Evolutionary conservation across 495 filamentous ascomycete species (phyloP).

Genomic region (Xylaria nigripes): DNA sequence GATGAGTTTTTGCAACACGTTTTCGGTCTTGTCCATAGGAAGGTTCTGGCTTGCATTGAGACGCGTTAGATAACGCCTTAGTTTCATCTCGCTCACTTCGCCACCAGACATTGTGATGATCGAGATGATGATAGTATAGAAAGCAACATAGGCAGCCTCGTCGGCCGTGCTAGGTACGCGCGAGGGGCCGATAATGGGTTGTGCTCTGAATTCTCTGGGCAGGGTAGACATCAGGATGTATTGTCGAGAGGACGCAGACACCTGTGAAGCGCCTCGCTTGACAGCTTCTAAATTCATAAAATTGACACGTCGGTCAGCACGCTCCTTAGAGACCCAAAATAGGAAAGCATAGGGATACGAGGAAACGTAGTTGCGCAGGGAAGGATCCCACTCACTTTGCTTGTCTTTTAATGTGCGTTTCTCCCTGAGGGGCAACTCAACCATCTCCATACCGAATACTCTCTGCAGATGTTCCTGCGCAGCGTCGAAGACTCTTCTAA

Average conservation of each 20-base stretch:
- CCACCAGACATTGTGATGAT: constrained; percentile 63
- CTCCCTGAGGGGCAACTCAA: constrained; percentile 70
- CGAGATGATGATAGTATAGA: constrained; percentile 73
- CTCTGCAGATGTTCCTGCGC: constrained; percentile 56
- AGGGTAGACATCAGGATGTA: constrained; percentile 71
- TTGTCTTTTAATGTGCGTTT: constrained; percentile 70
- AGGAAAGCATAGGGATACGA: background rate
- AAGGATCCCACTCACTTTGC: constrained; percentile 39
- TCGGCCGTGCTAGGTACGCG: constrained; percentile 51
- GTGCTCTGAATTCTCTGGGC: constrained; percentile 52
- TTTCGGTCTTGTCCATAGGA: constrained; percentile 67
- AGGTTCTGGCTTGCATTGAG: constrained; percentile 70
- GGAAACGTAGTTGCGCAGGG: background rate
- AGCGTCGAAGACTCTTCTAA: constrained; percentile 59
- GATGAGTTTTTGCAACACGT: constrained; percentile 62
- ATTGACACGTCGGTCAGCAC: constrained; percentile 4
- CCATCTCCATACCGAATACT: constrained; percentile 80
- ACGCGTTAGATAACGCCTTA: constrained; percentile 63
- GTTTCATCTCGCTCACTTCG: constrained; percentile 61
- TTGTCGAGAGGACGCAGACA: constrained; percentile 48
- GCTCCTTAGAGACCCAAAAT: background rate
- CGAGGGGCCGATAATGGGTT: constrained; percentile 60
- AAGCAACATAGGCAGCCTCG: constrained; percentile 69
- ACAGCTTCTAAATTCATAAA: constrained; percentile 12
- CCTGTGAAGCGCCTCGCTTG: constrained; percentile 35